These are phyloP conservation scores for Podila epigama DNA, from an alignment of 192 early-diverging fungal species.

Conservation along the genomic window DNA sequence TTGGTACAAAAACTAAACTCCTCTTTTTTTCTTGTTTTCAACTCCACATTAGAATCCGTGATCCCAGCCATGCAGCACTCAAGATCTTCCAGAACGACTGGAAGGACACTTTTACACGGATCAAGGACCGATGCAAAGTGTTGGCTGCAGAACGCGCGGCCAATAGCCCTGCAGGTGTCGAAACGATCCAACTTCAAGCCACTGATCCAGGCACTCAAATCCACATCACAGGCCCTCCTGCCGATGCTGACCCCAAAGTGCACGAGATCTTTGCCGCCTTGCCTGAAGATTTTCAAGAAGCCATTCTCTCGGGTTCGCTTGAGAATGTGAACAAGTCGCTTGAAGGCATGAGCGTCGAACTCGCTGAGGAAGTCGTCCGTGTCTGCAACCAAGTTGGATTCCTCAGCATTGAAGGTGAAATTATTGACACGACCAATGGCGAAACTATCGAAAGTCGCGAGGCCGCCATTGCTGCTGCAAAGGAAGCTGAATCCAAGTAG, in stretches of 20 bases:
- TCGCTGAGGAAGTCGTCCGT: slow-evolving; percentile 81
- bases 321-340: slow-evolving; percentile 87
- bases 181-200: slow-evolving; percentile 77
- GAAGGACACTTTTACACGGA: slow-evolving; percentile 82
- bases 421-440: slow-evolving; percentile 53
- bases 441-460: slow-evolving; percentile 48
- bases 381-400: slow-evolving; percentile 79
- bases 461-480: slow-evolving; percentile 37
- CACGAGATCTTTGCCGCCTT: slow-evolving; percentile 76
- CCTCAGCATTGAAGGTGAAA: slow-evolving; percentile 52
- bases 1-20: not conserved
- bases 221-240: slow-evolving; percentile 70
- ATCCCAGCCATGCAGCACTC: slow-evolving; percentile 64
- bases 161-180: slow-evolving; percentile 54
- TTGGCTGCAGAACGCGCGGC: slow-evolving; percentile 59
- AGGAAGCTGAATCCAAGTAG: not conserved
- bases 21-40: not conserved
- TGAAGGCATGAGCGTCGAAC: slow-evolving; percentile 67
- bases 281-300: slow-evolving; percentile 75
- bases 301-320: slow-evolving; percentile 77
- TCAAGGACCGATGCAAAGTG: slow-evolving; percentile 76
- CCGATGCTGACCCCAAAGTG: slow-evolving; percentile 62
- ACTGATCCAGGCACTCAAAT: slow-evolving; percentile 75
- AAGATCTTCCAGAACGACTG: slow-evolving; percentile 89
- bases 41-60: slow-evolving; percentile 39